phyloP scores from a whole-genome alignment of 1,284 basidiomycete genomes.

The Trichosporon ovoides region DNA sequence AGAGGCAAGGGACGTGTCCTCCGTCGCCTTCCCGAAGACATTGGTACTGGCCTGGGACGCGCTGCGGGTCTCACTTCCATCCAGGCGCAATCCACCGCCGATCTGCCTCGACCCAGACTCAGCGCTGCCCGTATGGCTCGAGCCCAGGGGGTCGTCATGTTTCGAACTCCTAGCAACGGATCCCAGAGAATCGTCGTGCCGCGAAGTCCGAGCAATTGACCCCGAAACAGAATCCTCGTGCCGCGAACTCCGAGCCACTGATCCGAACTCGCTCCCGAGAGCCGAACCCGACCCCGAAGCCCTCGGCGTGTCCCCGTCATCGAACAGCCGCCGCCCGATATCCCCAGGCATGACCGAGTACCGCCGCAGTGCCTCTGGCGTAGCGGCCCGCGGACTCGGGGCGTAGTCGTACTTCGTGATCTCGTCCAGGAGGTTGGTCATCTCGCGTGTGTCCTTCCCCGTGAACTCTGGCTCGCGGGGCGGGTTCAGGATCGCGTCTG shows the following conservation, averaged over 20 bases:
- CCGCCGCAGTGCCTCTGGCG: slow-evolving; percentile 32
- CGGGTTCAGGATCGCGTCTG: slow-evolving; percentile 44
- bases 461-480: background rate
- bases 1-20: background rate
- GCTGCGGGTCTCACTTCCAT: too few species aligned
- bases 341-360: slow-evolving; percentile 34
- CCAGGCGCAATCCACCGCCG: too few species aligned
- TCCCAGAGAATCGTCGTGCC: too few species aligned
- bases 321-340: slow-evolving; percentile 15
- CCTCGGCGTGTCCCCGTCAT: background rate
- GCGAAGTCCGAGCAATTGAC: too few species aligned
- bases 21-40: background rate
- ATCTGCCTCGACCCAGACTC: background rate
- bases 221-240: too few species aligned
- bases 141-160: background rate
- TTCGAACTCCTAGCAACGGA: background rate
- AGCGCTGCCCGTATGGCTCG: background rate
- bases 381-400: slow-evolving; percentile 30
- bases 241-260: too few species aligned
- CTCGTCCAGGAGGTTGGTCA: slow-evolving; percentile 43
- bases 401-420: slow-evolving; percentile 27
- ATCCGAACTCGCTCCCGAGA: background rate
- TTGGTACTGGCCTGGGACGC: too few species aligned
- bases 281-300: background rate
- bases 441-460: background rate